Evolutionary conservation across 2,329 filamentous ascomycete genomes (phyloP), one percentile per base, ranked within the genome.

Genomic region (Colletotrichum truncatum): DNA sequence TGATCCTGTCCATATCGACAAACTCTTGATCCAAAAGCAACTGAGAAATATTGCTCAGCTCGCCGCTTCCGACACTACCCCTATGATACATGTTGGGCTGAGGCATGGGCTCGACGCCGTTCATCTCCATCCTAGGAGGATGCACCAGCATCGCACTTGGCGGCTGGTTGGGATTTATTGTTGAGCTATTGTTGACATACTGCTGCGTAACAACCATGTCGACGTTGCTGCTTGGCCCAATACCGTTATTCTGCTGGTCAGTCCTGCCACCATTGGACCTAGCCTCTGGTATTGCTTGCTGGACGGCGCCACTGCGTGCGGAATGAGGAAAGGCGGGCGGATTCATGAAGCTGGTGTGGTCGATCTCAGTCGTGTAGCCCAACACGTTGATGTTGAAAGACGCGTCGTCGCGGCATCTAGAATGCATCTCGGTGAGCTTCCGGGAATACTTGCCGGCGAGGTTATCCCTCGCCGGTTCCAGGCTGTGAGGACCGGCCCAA

Each of bases 41-140:
- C 48, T 68, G 69, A 1, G 69, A 70, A 6, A 73, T 73, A 16
- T 41, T 64, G 4, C 68, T 67, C 25, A 72, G 52, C n/a, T 73
- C 71, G 10, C 69, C 72, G 4, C 26, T 55, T 12, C 53, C 49
- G 5, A 36, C 39, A 10, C 41, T 59, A 2, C 48, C 28, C 21
- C 62, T 41, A 48, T 61, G 55, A 14, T 59, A 64, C 10, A 46
- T 23, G 4, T 30, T 34, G 6, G 39, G 16, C 26, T 57, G 53
- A 3, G 21, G 0, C 2, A 64, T 26, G 10, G 23, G 7, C 16
- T 56, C 46, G 8, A 23, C 57, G 12, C 28, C 38, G 23, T 48
- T 54, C 38, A 55, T 41, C 3, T 28, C 49, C 7, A 62, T 46
- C n/a, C n/a, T n/a, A 1, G 8, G 21, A 8, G 57, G 45, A n/a